Evolutionary conservation across 2,329 filamentous ascomycete genomes (phyloP), one percentile per base, ranked within the genome.

Genomic region (Cladosporium sp.): DNA sequence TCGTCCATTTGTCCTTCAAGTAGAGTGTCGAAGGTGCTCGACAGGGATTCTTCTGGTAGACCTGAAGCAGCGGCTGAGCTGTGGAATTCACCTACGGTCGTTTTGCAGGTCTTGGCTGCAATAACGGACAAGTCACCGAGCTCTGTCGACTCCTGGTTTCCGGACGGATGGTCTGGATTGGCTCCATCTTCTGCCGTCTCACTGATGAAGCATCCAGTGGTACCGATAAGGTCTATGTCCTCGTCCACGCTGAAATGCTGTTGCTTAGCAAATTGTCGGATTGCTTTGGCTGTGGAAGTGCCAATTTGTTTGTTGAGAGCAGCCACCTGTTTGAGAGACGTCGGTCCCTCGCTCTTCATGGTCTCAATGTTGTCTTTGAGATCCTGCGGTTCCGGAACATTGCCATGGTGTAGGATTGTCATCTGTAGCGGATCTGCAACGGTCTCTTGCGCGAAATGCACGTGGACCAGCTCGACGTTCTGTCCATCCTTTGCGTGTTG

Each of bases 241-340:
- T 62, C 59, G n/a, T 62, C 59, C 3, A 62, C 18, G 46, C 59
- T 62, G 46, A 62, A 62, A 21, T 37, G 59, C 21, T 62, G 44
- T 28, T 62, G 8, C 26, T 62, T 62, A 7, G 59, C 59, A 31
- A 62, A 62, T 29, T 62, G 44, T 29, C 46, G 11, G 31, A 62
- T 62, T 14, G 59, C 59, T 52, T 37, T 62, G 26, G 44, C 59
- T 1, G 44, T 62, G 46, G 18, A 52, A 5, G 18, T 37, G n/a
- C 29, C 59, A 3, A 52, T 28, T 18, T 52, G 59, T 14, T 62
- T 62, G 21, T 53, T 52, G 44, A 52, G 49, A 14, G 44, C 44
- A 14, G 29, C 31, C 29, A 62, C 31, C 31, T 62, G 59, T 23
- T 35, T 50, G 18, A 62, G 29, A 14, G 59, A 62, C 3, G 21